Evolutionary conservation across 192 early-diverging fungal genomes (phyloP).

Genomic region (Backusella morwellensis): DNA sequence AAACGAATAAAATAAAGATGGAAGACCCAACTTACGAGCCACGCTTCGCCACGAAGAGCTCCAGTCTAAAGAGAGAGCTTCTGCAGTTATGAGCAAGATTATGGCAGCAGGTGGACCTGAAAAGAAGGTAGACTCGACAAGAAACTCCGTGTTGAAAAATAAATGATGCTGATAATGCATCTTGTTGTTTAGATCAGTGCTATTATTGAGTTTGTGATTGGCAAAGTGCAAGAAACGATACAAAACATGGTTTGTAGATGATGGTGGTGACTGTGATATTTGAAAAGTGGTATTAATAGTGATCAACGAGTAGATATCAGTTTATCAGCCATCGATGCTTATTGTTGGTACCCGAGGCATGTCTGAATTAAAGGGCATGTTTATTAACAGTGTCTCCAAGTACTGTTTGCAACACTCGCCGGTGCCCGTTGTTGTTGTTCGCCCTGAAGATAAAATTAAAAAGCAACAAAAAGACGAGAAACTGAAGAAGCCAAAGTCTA

Average conservation of each 20-base stretch:
- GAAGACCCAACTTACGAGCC: slow-evolving; percentile 20
- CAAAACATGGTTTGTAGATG: slow-evolving; percentile 48
- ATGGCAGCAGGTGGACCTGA: slow-evolving; percentile 27
- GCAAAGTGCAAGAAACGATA: slow-evolving; percentile 53
- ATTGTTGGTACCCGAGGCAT: slow-evolving; percentile 73
- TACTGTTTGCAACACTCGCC: slow-evolving; percentile 68
- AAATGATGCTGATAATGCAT: background rate
- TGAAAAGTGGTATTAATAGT: background rate
- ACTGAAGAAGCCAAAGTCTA: background rate
- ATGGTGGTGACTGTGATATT: background rate
- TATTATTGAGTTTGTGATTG: slow-evolving; percentile 50
- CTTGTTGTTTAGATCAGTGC: slow-evolving; percentile 43
- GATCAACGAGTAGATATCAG: slow-evolving; percentile 39
- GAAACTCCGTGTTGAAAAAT: background rate
- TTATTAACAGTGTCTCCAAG: slow-evolving; percentile 66
- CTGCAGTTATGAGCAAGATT: slow-evolving; percentile 35
- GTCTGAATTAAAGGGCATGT: slow-evolving; percentile 59
- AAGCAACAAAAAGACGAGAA: slow-evolving; percentile 30
- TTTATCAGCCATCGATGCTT: slow-evolving; percentile 65
- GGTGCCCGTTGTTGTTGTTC: slow-evolving; percentile 67
- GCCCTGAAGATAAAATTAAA: slow-evolving; percentile 43
- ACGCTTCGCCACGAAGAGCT: slow-evolving; percentile 28
- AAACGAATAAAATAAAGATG: slow-evolving; percentile 14
- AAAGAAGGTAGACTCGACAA: slow-evolving; percentile 25
- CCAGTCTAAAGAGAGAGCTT: slow-evolving; percentile 37